phyloP scores from a whole-genome alignment of 2,329 filamentous ascomycete species.

The Colletotrichum tropicale region DNA sequence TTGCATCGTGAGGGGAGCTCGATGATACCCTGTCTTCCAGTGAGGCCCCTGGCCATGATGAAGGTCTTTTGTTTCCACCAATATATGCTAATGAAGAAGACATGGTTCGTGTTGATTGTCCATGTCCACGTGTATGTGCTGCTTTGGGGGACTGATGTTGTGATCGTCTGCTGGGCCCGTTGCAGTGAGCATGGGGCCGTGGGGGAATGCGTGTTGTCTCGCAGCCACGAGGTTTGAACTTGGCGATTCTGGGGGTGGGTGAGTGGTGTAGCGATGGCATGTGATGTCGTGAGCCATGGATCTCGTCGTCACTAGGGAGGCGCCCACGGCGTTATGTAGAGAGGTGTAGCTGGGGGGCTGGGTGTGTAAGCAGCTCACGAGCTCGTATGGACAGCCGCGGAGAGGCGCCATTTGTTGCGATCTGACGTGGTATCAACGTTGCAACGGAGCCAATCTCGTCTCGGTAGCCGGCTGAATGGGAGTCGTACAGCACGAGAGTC shows the following conservation, averaged over 20 bases:
- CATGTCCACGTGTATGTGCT: background rate
- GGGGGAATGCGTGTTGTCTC: background rate
- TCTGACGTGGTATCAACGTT: background rate
- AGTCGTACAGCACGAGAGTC: background rate
- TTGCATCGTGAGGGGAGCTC: constrained; percentile 1
- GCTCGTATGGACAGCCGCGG: background rate
- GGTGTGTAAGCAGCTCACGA: background rate
- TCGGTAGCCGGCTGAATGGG: background rate
- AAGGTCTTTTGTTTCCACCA: background rate
- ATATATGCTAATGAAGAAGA: background rate
- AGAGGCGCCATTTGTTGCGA: background rate
- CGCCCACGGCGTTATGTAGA: background rate
- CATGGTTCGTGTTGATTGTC: background rate
- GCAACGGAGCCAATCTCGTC: background rate
- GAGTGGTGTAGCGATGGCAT: background rate
- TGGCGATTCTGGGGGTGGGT: background rate
- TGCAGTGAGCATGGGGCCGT: background rate
- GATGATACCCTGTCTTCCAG: background rate
- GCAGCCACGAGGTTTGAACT: background rate
- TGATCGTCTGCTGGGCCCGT: background rate
- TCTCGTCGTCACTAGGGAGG: background rate
- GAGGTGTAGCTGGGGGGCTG: background rate
- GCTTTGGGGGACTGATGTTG: background rate
- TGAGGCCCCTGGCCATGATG: background rate
- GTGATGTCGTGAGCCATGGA: background rate